These are phyloP conservation scores for Ustilago sp. DNA, from an alignment of 1,284 basidiomycete genomes.

Conservation along the genomic window DNA sequence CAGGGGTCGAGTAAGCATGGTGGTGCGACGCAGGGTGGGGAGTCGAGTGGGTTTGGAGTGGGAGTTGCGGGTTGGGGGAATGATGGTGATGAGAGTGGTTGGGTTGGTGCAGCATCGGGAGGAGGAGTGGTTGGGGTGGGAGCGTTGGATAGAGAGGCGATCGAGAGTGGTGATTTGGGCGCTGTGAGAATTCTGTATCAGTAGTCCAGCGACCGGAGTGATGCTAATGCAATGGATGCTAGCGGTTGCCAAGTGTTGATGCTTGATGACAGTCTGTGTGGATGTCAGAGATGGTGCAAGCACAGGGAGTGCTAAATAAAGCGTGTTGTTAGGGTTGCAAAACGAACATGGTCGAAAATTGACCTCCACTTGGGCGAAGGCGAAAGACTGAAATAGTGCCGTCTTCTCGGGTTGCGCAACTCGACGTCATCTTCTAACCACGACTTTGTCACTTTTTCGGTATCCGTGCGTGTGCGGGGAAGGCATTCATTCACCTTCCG, in stretches of 20 bases:
- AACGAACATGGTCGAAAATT: background rate
- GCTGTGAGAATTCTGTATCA: constrained; percentile 45
- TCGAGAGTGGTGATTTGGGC: constrained; percentile 49
- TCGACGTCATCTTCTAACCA: constrained; percentile 24
- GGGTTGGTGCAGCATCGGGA: constrained; percentile 10
- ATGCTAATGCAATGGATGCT: background rate
- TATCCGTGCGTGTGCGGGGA: background rate
- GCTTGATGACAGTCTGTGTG: background rate
- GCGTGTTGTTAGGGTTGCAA: background rate
- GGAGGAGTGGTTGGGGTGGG: background rate
- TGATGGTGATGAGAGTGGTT: constrained; percentile 39
- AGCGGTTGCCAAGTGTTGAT: background rate
- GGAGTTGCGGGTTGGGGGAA: constrained; percentile 31
- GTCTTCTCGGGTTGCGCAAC: background rate
- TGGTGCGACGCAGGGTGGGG: constrained; percentile 14
- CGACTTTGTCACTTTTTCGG: background rate
- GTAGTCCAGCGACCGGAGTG: constrained; percentile 1
- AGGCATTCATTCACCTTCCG: background rate
- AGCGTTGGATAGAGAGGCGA: constrained; percentile 32
- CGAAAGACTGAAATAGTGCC: constrained; percentile 3
- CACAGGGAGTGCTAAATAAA: background rate
- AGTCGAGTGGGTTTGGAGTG: constrained; percentile 31
- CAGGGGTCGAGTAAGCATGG: constrained; percentile 4
- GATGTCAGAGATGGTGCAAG: background rate
- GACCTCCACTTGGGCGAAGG: constrained; percentile 5